A percentile compares a stretch with the other conserved stretches of the same genome.
phyloP scores from a whole-genome alignment of 257 asterid species.

The Fraxinus excelsior region DNA sequence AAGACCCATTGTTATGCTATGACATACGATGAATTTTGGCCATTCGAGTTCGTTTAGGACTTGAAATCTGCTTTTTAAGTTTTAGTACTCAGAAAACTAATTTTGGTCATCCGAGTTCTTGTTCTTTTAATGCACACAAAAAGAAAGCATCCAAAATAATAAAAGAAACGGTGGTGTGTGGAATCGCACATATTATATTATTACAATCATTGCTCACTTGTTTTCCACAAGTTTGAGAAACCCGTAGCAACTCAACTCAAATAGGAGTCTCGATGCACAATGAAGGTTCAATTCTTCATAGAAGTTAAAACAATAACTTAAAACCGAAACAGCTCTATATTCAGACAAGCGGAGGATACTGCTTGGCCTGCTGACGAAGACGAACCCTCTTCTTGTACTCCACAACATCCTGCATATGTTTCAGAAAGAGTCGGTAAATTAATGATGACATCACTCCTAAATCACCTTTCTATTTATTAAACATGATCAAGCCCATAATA shows the following conservation, averaged over 20 bases:
- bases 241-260: not conserved
- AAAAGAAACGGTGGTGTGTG: too few relatives aligned
- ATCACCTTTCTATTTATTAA: not conserved
- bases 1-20: too few relatives aligned
- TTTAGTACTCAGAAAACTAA: too few relatives aligned
- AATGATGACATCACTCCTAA: not conserved
- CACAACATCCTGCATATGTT: slow-evolving; percentile 26
- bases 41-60: too few relatives aligned
- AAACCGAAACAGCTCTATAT: not conserved
- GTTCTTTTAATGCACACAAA: too few relatives aligned
- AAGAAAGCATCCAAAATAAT: too few relatives aligned
- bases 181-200: too few relatives aligned
- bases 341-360: slow-evolving; percentile 34
- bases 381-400: slow-evolving; percentile 41
- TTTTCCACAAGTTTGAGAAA: slow-evolving; percentile 3
- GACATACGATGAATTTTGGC: too few relatives aligned
- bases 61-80: too few relatives aligned
- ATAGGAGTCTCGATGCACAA: not conserved
- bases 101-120: too few relatives aligned
- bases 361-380: slow-evolving; percentile 37
- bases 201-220: too few relatives aligned
- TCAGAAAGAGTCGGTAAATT: not conserved
- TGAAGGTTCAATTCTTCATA: slow-evolving; percentile 26
- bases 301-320: not conserved
- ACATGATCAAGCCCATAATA: too few relatives aligned